Evolutionary conservation across 768 basidiomycete species (phyloP).

Genomic region (Strobilomyces confusus): DNA sequence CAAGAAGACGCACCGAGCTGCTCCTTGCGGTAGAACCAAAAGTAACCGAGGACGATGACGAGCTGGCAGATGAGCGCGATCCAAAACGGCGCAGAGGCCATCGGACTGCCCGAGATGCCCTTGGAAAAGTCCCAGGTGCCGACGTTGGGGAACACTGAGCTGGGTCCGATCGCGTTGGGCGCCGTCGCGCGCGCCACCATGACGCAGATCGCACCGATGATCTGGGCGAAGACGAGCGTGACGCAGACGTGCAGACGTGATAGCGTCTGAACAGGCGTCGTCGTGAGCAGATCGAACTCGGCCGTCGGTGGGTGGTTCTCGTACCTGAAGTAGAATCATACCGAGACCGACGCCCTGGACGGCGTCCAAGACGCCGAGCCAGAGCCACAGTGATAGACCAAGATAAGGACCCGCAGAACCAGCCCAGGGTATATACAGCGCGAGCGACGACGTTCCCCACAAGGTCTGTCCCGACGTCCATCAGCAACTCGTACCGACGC

Average conservation of each 20-base stretch:
- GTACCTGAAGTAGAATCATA: slow-evolving; percentile 76
- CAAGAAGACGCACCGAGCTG: slow-evolving; percentile 59
- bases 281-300: not conserved
- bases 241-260: slow-evolving; percentile 94
- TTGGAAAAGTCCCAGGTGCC: slow-evolving; percentile 85
- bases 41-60: slow-evolving; percentile 86
- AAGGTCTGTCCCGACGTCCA: slow-evolving; percentile 53
- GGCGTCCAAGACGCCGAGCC: slow-evolving; percentile 93
- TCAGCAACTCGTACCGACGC: not conserved
- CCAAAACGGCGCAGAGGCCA: slow-evolving; percentile 87
- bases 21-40: slow-evolving; percentile 97
- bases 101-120: slow-evolving; percentile 71
- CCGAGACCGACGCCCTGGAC: slow-evolving; percentile 93
- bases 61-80: slow-evolving; percentile 75
- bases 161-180: slow-evolving; percentile 85
- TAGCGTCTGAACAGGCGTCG: slow-evolving; percentile 48
- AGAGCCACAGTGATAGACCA: slow-evolving; percentile 87
- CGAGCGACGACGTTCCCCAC: slow-evolving; percentile 94
- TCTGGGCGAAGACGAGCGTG: slow-evolving; percentile 85
- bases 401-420: slow-evolving; percentile 83
- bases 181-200: slow-evolving; percentile 92
- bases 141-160: slow-evolving; percentile 87
- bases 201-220: slow-evolving; percentile 86
- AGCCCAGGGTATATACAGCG: slow-evolving; percentile 92
- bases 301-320: not conserved